A percentile compares a stretch with the other conserved stretches of the same genome.
Conservation (phyloP, 257 asterid species). For the Ajuga chamaepitys region DNA sequence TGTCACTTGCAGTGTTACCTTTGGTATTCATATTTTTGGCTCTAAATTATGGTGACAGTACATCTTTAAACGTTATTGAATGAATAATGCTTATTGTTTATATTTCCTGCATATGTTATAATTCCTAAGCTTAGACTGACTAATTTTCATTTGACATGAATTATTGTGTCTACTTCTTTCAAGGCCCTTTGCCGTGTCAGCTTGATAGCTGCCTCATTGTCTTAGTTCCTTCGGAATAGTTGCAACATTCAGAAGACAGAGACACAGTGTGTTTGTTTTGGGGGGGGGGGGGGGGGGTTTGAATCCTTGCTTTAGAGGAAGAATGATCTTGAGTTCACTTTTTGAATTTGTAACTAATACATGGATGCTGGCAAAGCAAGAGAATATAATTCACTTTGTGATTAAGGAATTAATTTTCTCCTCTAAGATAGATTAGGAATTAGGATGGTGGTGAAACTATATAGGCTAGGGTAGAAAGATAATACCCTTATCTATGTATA, state of each 20-base stretch:
- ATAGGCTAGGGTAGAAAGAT: background rate
- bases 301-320: background rate
- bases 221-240: no score
- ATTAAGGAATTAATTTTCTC: background rate
- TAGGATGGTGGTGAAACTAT: background rate
- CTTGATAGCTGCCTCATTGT: no score
- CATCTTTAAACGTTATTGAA: background rate
- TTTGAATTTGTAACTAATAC: no score
- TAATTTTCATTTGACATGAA: background rate
- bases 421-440: background rate
- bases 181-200: no score
- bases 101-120: background rate
- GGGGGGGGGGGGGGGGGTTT: no score
- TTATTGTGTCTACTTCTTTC: background rate
- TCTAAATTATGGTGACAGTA: background rate
- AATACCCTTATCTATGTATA: background rate
- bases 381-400: background rate
- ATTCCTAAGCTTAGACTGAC: background rate
- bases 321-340: background rate
- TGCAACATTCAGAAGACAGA: no score
- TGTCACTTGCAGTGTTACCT: background rate
- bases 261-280: no score
- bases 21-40: background rate
- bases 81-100: background rate
- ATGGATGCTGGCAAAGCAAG: background rate